Evolutionary conservation across 202 grass and related monocot species (phyloP).

Genomic region (Cymbopogon flexuosus): DNA sequence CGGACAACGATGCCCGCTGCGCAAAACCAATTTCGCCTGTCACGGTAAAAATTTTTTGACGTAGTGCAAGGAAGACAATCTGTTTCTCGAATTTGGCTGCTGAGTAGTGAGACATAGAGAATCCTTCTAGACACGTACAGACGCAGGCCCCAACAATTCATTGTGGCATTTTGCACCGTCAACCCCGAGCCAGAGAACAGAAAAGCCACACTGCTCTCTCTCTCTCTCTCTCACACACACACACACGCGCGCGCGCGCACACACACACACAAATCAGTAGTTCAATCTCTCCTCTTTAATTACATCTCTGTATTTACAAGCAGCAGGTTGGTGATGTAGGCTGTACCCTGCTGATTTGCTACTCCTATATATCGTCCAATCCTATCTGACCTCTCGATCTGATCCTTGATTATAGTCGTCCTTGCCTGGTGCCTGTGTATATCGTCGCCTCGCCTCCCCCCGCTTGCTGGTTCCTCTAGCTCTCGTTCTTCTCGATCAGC

Average conservation of each 20-base stretch:
- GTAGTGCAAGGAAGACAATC: no score
- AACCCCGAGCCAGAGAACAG: slow-evolving; percentile 27
- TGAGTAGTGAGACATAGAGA: neutral
- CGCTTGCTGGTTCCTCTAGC: neutral
- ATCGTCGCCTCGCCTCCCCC: neutral
- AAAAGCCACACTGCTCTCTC: neutral
- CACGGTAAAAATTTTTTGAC: no score
- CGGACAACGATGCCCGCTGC: no score
- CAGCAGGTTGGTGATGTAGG: neutral
- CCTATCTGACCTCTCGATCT: slow-evolving; percentile 22
- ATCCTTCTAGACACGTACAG: slow-evolving; percentile 9
- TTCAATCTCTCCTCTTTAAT: neutral
- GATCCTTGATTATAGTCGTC: neutral
- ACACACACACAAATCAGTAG: neutral
- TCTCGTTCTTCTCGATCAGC: neutral
- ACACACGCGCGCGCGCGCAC: neutral
- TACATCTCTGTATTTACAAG: neutral
- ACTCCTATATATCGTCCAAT: slow-evolving; percentile 10
- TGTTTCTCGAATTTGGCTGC: neutral
- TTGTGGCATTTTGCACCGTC: slow-evolving; percentile 38
- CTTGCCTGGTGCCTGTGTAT: neutral
- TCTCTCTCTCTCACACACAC: neutral
- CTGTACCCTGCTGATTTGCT: neutral
- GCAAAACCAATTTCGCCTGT: no score
- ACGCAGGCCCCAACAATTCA: slow-evolving; percentile 26